A percentile compares a stretch with the other conserved stretches of the same genome.
These are phyloP conservation scores for Boletales sp. DNA, from an alignment of 768 basidiomycete genomes.

Conservation along the genomic window DNA sequence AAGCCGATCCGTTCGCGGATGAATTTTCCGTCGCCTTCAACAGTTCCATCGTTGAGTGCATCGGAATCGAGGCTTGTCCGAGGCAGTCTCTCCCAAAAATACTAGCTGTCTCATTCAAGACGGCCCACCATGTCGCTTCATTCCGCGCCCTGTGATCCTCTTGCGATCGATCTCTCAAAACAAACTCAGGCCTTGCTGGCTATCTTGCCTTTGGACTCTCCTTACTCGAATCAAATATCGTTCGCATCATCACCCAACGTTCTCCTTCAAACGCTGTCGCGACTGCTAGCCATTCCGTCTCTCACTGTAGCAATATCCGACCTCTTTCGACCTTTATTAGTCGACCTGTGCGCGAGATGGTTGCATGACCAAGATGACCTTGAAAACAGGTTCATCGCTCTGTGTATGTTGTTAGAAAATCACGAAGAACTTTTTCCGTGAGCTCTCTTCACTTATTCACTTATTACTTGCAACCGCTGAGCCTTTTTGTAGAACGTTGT, in stretches of 20 bases:
- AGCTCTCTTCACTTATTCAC: constrained; percentile 28
- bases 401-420: constrained; percentile 62
- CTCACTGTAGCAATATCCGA: constrained; percentile 61
- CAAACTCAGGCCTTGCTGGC: constrained; percentile 49
- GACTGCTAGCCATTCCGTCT: constrained; percentile 55
- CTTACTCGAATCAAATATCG: constrained; percentile 36
- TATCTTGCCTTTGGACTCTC: constrained; percentile 40
- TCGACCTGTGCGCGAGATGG: constrained; percentile 84
- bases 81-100: not conserved
- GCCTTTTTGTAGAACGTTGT: constrained; percentile 46
- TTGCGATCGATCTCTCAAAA: constrained; percentile 52
- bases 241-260: constrained; percentile 37
- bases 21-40: too few relatives aligned
- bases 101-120: not conserved
- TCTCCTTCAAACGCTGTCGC: constrained; percentile 55
- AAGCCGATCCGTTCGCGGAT: too few relatives aligned
- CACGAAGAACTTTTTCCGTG: constrained; percentile 74
- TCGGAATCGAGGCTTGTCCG: constrained; percentile 5
- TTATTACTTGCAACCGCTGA: constrained; percentile 3
- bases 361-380: constrained; percentile 48
- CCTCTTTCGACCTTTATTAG: constrained; percentile 69
- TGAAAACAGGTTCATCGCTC: constrained; percentile 52
- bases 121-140: constrained; percentile 9
- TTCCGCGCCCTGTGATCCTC: constrained; percentile 45
- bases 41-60: too few relatives aligned